Percentiles rank a stretch among this genome's conserved stretches.
Evolutionary conservation across 1,139 yeast genomes (phyloP).

Genomic region (Candida smagusa): DNA sequence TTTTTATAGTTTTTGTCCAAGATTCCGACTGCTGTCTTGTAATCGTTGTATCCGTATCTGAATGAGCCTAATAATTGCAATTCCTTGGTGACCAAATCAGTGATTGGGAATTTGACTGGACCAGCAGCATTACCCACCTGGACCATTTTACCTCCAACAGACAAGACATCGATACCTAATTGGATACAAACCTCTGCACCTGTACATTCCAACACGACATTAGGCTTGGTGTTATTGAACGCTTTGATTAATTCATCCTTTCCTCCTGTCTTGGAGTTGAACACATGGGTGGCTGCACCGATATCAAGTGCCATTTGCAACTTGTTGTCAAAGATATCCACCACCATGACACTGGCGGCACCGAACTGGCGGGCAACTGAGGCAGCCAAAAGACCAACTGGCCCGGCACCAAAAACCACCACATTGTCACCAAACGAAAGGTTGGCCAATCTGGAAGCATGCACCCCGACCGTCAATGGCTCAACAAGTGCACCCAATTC

Average conservation of each 20-base stretch:
- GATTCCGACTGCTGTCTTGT: slow-evolving; percentile 68
- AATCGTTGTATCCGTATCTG: slow-evolving; percentile 80
- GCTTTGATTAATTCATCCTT: slow-evolving; percentile 34
- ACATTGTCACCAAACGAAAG: slow-evolving; percentile 70
- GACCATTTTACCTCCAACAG: slow-evolving; percentile 63
- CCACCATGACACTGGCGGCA: slow-evolving; percentile 63
- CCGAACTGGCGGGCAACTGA: slow-evolving; percentile 81
- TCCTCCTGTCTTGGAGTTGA: slow-evolving; percentile 48
- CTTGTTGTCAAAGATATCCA: slow-evolving; percentile 61
- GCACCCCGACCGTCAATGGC: slow-evolving; percentile 85
- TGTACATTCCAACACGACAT: slow-evolving; percentile 66
- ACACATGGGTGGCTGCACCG: slow-evolving; percentile 57
- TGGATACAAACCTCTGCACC: slow-evolving; percentile 71
- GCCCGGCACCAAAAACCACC: slow-evolving; percentile 89
- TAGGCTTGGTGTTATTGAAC: slow-evolving; percentile 47
- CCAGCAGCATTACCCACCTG: slow-evolving; percentile 79
- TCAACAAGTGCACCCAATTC: slow-evolving; percentile 90
- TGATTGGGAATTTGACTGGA: slow-evolving; percentile 68
- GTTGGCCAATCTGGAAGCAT: slow-evolving; percentile 69
- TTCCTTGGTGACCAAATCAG: slow-evolving; percentile 68
- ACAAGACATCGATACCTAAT: slow-evolving; percentile 56
- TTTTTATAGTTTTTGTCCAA: slow-evolving; percentile 57
- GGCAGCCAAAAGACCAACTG: slow-evolving; percentile 81
- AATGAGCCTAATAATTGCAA: slow-evolving; percentile 70
- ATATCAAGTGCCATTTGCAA: slow-evolving; percentile 56